Base-by-base conservation (phyloP, 1,284 basidiomycete species). In the Ganoderma resinaceum region DNA sequence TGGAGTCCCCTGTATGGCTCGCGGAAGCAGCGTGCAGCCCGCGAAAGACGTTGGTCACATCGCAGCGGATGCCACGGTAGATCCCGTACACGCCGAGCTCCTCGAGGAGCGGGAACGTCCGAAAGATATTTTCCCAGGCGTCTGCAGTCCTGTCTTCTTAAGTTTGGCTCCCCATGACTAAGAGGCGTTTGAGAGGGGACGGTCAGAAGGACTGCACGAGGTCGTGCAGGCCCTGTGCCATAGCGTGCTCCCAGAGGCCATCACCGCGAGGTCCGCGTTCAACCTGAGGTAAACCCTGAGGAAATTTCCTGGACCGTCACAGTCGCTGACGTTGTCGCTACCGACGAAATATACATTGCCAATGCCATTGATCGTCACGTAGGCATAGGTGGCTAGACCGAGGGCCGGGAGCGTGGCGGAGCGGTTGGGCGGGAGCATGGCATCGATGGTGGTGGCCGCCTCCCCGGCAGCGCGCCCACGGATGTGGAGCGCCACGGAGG, bases 361-460 rank as follows among this genome's bases (percentile, higher is more conserved):
- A n/a, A n/a, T n/a, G n/a, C n/a, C n/a, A n/a, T n/a, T 2, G 12
- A 38, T 9, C 20, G 8, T 16, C 20, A 59, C 20, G 8, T 5
- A 12, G 57, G 38, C 2, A 2, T 38, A 20, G 6, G 57, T 37
- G 6, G 33, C 23, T 11, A 59, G 20, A 6, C 35, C 11, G 12
- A 59, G 57, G 33, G 26, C 9, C 4, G 57, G 57, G 57, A 59
- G 33, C n/a, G 57, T 59, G 7, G n/a, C 3, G 57, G 20, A 26
- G 57, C 31, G 57, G 37, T 59, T 59, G 14, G 35, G 57, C 57
- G 57, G 57, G 31, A 59, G 57, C 35, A 59, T 59, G 4, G 35
- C 57, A 9, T 3, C 26, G 35, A 59, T 9, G 1, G 49, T 18
- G 29, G n/a, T n/a, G n/a, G n/a, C n/a, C n/a, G n/a, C n/a, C n/a